Conservation (phyloP, 352 stramenopile genomes). For the Globisporangium recalcitrans region DNA sequence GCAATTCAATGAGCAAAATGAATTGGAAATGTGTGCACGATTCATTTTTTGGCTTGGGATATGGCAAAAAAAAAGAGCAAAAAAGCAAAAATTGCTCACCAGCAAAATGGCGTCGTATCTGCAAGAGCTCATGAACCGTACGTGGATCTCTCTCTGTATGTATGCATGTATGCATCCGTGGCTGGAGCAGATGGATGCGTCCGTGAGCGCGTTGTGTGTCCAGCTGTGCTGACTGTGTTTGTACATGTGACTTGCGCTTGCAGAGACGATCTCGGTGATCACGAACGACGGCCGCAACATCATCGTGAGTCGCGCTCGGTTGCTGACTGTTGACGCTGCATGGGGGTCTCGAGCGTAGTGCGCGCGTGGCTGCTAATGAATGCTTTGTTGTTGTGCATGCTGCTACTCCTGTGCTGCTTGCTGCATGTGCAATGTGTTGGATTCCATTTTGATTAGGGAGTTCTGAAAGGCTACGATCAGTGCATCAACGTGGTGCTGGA, state of each 20-base stretch:
- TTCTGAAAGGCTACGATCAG: conserved; percentile 91
- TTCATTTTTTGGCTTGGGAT: background rate
- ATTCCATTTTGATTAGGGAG: conserved; percentile 32
- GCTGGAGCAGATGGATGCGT: background rate
- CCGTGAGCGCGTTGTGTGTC: background rate
- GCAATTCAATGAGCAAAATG: background rate
- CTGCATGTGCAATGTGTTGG: background rate
- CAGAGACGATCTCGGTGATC: conserved; percentile 90
- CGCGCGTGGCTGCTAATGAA: background rate
- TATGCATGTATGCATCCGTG: too few relatives aligned
- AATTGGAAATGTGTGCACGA: background rate
- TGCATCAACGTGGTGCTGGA: conserved; percentile 91
- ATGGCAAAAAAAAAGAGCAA: background rate
- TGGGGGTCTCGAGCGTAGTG: background rate
- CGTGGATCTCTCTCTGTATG: conserved; percentile 17
- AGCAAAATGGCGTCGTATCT: conserved; percentile 72
- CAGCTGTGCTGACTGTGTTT: background rate
- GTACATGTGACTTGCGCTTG: background rate
- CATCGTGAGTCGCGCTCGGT: conserved; percentile 53
- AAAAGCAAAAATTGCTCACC: conserved; percentile 4
- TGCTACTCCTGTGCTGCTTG: conserved; percentile 5
- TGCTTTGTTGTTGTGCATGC: background rate
- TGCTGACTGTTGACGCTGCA: conserved; percentile 4
- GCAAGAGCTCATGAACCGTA: conserved; percentile 82
- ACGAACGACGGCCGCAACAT: conserved; percentile 94